Conservation (phyloP, 1,284 basidiomycete genomes). For the Cutaneotrichosporon sp. region DNA sequence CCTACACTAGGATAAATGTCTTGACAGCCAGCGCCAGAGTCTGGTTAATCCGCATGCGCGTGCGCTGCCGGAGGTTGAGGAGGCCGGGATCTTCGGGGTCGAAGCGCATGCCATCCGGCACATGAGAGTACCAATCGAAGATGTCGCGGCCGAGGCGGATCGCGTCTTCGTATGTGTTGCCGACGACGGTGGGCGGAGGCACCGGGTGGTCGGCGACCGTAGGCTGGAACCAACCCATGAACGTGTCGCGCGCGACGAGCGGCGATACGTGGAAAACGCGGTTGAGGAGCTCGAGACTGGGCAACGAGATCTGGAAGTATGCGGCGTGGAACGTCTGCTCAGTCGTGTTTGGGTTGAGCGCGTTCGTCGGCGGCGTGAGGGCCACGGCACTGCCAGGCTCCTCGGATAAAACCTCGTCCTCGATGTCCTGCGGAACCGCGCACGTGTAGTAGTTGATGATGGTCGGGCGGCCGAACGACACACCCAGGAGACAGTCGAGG, state of each 20-base stretch:
- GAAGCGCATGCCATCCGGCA: conserved; percentile 47
- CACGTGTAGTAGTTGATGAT: conserved; percentile 51
- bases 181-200: conserved; percentile 12
- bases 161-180: conserved; percentile 50
- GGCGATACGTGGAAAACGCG: conserved; percentile 48
- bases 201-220: conserved; percentile 21
- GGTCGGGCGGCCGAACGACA: conserved; percentile 49
- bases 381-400: conserved; percentile 39
- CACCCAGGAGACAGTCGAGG: conserved; percentile 47
- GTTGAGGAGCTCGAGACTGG: conserved; percentile 48
- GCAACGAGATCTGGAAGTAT: conserved; percentile 51
- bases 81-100: conserved; percentile 40
- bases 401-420: conserved; percentile 46
- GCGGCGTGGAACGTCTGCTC: conserved; percentile 50
- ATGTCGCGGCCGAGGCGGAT: conserved; percentile 50
- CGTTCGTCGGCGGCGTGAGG: conserved; percentile 33
- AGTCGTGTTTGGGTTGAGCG: conserved; percentile 39
- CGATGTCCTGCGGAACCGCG: conserved; percentile 46
- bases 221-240: conserved; percentile 48
- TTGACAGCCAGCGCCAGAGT: conserved; percentile 48
- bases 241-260: conserved; percentile 36
- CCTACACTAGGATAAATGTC: conserved; percentile 50
- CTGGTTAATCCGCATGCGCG: conserved; percentile 41
- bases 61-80: conserved; percentile 29
- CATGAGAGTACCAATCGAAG: conserved; percentile 45